Base-by-base conservation (phyloP, 2,329 filamentous ascomycete genomes). In the Sporothrix euskadiensis region DNA sequence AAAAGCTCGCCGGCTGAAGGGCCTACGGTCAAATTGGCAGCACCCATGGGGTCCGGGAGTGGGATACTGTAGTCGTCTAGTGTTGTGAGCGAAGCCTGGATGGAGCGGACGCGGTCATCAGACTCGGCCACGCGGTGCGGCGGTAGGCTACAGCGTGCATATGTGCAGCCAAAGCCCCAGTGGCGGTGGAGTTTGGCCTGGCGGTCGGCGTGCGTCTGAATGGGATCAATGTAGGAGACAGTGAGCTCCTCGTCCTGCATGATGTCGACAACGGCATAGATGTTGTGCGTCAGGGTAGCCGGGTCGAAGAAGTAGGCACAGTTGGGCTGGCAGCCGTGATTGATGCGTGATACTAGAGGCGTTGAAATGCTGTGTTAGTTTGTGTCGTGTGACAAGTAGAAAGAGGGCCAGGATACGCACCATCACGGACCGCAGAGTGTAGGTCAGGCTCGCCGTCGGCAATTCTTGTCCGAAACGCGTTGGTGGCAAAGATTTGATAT, bases 301-400 rank as follows among this genome's bases (percentile, higher is more conserved):
- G 79, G 76, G 72, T 83, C 80, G 69, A 82, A 81, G 65, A 81
- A 80, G 75, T 82, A 83, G 22, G 79, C 80, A 54, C 79, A 80
- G 75, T 83, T 84, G 30, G 82, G 83, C n/a, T 79, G 79, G 73
- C 83, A 84, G 72, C 81, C 82, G 74, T 84, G 83, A 73, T 84
- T 84, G 72, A 84, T 77, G 2, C 82, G 78, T 54, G 82, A 81
- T 8, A 81, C 81, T 81, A 41, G 41, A 16, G 44, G 19, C 44
- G 44, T 19, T 44, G 14, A n/a, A 19, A n/a, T 57, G 56, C n/a
- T 39, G 56, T 68, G 8, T 7, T 70, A 71, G 41, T 39, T 22
- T 66, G 61, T 44, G 39, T 12, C 7, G 61, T 4, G 14, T 16
- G 41, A 44, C 61, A 14, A 16, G 2, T 1, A 65, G 41, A 10